phyloP scores from a whole-genome alignment of 2,329 filamentous ascomycete species.

The Penicillium sp. region DNA sequence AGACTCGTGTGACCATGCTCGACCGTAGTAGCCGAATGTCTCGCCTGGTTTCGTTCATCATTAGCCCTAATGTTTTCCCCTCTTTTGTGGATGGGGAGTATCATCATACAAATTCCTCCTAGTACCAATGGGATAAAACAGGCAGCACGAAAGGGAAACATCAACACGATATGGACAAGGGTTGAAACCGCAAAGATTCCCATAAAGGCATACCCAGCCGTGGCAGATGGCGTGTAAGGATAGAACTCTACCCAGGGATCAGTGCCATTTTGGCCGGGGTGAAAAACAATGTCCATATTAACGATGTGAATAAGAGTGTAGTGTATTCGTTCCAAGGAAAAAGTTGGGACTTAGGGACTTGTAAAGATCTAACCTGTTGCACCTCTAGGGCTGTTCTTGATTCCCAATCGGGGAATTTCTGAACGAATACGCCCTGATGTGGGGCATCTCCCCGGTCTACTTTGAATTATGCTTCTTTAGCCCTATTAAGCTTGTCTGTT shows the following conservation, averaged over 20 bases:
- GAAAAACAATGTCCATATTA: slow-evolving; percentile 34
- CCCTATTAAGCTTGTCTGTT: background rate
- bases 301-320: background rate
- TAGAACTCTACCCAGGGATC: slow-evolving; percentile 37
- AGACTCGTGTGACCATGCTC: slow-evolving; percentile 34
- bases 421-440: slow-evolving; percentile 30
- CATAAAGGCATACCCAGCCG: slow-evolving; percentile 38
- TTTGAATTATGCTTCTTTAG: background rate
- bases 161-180: slow-evolving; percentile 29
- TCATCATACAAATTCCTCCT: slow-evolving; percentile 37
- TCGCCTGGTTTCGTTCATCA: slow-evolving; percentile 25
- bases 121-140: slow-evolving; percentile 40
- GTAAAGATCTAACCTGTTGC: background rate
- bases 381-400: background rate
- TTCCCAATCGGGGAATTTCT: slow-evolving; percentile 24
- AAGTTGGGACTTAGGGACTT: background rate
- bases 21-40: slow-evolving; percentile 38
- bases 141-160: slow-evolving; percentile 32
- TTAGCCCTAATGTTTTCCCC: background rate
- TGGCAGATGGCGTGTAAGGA: slow-evolving; percentile 35
- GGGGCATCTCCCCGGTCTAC: background rate
- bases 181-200: slow-evolving; percentile 35
- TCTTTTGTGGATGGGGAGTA: background rate
- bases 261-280: slow-evolving; percentile 32
- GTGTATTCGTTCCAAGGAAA: background rate